Evolutionary conservation across 495 filamentous ascomycete genomes (phyloP).

Genomic region (Cryomyces minteri): DNA sequence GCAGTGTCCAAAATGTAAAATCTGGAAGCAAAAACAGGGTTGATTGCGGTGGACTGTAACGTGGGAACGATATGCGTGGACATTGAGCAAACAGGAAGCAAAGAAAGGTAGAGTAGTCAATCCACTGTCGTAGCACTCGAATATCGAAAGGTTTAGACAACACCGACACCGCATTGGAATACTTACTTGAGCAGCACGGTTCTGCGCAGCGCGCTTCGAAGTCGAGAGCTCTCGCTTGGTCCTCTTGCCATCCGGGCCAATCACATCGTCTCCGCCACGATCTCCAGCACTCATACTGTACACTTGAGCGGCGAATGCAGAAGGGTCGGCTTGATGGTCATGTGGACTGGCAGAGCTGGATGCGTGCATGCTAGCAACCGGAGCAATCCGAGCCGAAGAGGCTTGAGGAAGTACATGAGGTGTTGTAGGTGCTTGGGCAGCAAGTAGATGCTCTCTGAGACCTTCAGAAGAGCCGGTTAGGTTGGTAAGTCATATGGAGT

Average conservation of each 20-base stretch:
- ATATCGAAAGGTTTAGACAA: neutral
- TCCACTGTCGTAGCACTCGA: too few species aligned
- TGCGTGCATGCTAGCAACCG: slow-evolving; percentile 3
- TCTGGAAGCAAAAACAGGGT: slow-evolving; percentile 5
- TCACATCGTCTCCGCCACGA: slow-evolving; percentile 12
- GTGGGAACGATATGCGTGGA: neutral
- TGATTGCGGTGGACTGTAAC: neutral
- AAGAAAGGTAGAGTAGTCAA: too few species aligned
- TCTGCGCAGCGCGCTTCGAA: slow-evolving; percentile 91
- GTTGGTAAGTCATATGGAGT: too few species aligned
- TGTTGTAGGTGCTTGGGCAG: slow-evolving; percentile 12
- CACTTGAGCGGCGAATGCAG: slow-evolving; percentile 9
- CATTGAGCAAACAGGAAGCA: slow-evolving; percentile 1
- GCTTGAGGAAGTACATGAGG: slow-evolving; percentile 5
- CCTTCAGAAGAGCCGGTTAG: slow-evolving; percentile 3
- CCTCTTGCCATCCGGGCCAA: slow-evolving; percentile 10
- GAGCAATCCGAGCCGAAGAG: neutral
- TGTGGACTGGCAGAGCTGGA: slow-evolving; percentile 12
- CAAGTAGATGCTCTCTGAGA: slow-evolving; percentile 24
- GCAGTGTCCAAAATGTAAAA: slow-evolving; percentile 2
- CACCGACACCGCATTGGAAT: neutral
- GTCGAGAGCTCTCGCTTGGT: slow-evolving; percentile 84
- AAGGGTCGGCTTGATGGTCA: slow-evolving; percentile 20
- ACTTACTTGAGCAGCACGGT: slow-evolving; percentile 86
- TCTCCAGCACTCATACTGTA: slow-evolving; percentile 17